Evolutionary conservation across 78 protist genomes (phyloP), one percentile per base, ranked within the genome.

Genomic region (Speleostelium caveatum): DNA sequence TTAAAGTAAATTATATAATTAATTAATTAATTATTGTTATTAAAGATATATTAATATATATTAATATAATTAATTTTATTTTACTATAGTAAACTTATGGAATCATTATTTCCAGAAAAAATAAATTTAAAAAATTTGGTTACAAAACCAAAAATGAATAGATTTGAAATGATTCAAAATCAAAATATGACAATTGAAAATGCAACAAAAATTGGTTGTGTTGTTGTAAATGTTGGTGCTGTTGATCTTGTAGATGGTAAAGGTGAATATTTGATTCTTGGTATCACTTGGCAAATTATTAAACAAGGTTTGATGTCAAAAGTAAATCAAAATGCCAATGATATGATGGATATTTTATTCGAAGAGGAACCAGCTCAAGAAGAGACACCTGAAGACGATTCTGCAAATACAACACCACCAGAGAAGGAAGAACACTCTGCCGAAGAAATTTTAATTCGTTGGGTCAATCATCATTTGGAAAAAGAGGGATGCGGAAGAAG

Each of bases 391-490:
- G 35, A 59, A 3, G 30, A 72, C 7, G 35, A 53, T 1, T 30
- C n/a, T 45, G 53, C 53, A 6, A 49, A 24, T 7, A 39, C 24
- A 22, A 10, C 56, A 2, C 36, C 28, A 42, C n/a, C 63, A 0
- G 77, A 85, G 19, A 63, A 35, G 26, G 76, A 83, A 4, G 87
- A 88, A 38, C 83, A 88, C 67, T 75, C 86, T 35, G 86, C 94
- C 2, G 94, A 88, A 55, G 86, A 88, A 10, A 88, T 88, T 66
- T 60, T 88, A 7, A 28, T 88, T 2, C 53, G 86, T 42, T 88
- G 94, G 94, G 94, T 88, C 19, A 88, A 88, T 28, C 63, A 51
- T 38, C 86, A 75, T 55, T 72, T 88, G 33, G 94, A 88, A 53
- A 73, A 60, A 30, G 94, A 73, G 22, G 71, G 71, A 0, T 53